Evolutionary conservation across 176 grass and related monocot genomes (phyloP).

Genomic region (Puccinellia tenuiflora): DNA sequence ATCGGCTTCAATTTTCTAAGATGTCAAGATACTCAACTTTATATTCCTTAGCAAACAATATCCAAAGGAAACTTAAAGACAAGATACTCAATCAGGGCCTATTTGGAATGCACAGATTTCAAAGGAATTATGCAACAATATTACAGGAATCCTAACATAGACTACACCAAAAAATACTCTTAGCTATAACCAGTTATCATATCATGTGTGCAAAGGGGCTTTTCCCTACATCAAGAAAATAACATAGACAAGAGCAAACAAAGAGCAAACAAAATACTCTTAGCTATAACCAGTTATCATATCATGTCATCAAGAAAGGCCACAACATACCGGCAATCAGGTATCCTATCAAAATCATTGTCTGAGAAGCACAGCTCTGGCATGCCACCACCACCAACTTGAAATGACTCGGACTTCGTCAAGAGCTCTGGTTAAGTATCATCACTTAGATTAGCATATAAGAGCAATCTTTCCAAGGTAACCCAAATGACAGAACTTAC

Average conservation of each 20-base stretch:
- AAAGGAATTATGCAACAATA: background rate
- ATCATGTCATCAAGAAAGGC: too few relatives aligned
- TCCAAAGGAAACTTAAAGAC: background rate
- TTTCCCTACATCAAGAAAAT: background rate
- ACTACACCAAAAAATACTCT: background rate
- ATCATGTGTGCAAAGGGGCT: background rate
- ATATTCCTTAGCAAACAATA: background rate
- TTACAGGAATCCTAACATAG: background rate
- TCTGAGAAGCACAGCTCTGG: constrained; percentile 55
- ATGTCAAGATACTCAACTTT: constrained; percentile 4
- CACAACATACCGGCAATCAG: constrained; percentile 59
- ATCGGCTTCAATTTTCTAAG: background rate
- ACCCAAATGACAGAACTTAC: constrained; percentile 36
- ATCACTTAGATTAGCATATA: constrained; percentile 29
- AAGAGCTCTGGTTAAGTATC: constrained; percentile 44
- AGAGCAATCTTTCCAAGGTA: background rate
- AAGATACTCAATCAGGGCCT: background rate
- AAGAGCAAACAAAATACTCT: too few relatives aligned
- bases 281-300: too few relatives aligned
- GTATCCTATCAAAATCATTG: constrained; percentile 54
- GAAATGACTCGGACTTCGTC: constrained; percentile 61
- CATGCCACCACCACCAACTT: constrained; percentile 33
- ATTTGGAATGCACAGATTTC: background rate
- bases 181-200: background rate
- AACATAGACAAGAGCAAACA: background rate